Evolutionary conservation across 352 stramenopile genomes (phyloP).

Genomic region (Globisporangium solare): DNA sequence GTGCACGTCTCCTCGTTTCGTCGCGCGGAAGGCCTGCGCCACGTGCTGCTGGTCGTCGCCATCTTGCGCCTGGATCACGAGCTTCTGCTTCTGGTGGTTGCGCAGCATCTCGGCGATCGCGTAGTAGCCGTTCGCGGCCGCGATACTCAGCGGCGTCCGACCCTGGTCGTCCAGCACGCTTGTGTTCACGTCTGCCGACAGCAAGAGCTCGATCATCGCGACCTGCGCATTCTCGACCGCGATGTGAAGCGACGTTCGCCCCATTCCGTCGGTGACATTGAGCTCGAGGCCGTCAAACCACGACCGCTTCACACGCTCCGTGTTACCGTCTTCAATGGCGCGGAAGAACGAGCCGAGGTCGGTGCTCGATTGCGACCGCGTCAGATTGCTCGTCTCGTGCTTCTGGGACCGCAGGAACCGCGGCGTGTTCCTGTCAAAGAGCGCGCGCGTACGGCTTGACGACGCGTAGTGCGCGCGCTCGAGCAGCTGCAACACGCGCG

Average conservation of each 20-base stretch:
- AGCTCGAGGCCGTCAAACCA: constrained; percentile 66
- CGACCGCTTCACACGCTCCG: constrained; percentile 68
- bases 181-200: constrained; percentile 64
- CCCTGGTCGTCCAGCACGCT: constrained; percentile 48
- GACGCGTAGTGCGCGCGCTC: constrained; percentile 28
- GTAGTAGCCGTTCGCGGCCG: constrained; percentile 51
- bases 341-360: constrained; percentile 50
- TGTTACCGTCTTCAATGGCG: constrained; percentile 58
- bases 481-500: constrained; percentile 40
- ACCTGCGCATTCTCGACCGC: constrained; percentile 69
- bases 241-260: constrained; percentile 71
- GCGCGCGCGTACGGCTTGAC: constrained; percentile 16
- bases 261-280: constrained; percentile 44
- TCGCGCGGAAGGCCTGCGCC: constrained; percentile 49
- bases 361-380: constrained; percentile 24
- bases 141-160: constrained; percentile 63
- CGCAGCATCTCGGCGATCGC: constrained; percentile 62
- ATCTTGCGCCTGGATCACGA: constrained; percentile 23
- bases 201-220: constrained; percentile 65
- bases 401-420: constrained; percentile 3
- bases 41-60: constrained; percentile 39
- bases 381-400: constrained; percentile 12
- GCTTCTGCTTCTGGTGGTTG: constrained; percentile 47
- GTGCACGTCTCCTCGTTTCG: constrained; percentile 45
- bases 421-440: constrained; percentile 12